Evolutionary conservation across 495 filamentous ascomycete genomes (phyloP), one percentile per base, ranked within the genome.

Genomic region (Talaromyces liani): DNA sequence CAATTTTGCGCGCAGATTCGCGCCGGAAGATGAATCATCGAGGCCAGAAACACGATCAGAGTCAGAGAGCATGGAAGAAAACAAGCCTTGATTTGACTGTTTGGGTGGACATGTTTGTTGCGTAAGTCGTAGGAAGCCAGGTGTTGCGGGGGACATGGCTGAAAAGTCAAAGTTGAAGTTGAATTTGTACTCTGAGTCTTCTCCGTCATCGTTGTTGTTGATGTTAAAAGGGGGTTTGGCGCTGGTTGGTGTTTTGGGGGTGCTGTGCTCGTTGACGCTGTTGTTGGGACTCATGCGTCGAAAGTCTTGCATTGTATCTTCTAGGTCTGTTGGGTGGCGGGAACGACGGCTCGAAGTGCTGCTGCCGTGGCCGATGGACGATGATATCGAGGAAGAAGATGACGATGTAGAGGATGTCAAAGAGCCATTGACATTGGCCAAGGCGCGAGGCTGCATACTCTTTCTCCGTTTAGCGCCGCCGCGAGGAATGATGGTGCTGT

Each of bases 401-500:
- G 31, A 58, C 0, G 56, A 66, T 8, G 72, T 65, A 2, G 83
- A 79, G 12, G 76, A 69, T 16, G 84, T 70, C 4, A 91, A 76
- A 2, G 80, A 88, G 33, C 87, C 86, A 63, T 92, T 90, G 25
- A 88, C 65, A 62, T 92, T 92, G 64, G 86, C 82, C 12, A 96
- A 76, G 2, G 89, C 84, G 64, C 85, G 85, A 2, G 92, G 92
- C 73, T 96, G 91, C 92, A 97, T 97, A 64, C 88, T 91, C 83
- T 95, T 96, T 39, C 91, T 84, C 34, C 92, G 85, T 64, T 91
- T 87, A 49, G 82, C 82, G 18, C 90, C 90, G 7, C 89, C 91
- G 2, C 91, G 87, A 20, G 91, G 91, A 34, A 93, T 76, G 34
- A 87, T 76, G 1, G 85, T 79, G 34, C 85, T 88, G 71, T 92